Base-by-base conservation (phyloP, 1,284 basidiomycete genomes). In the Papiliotrema laurentii region DNA sequence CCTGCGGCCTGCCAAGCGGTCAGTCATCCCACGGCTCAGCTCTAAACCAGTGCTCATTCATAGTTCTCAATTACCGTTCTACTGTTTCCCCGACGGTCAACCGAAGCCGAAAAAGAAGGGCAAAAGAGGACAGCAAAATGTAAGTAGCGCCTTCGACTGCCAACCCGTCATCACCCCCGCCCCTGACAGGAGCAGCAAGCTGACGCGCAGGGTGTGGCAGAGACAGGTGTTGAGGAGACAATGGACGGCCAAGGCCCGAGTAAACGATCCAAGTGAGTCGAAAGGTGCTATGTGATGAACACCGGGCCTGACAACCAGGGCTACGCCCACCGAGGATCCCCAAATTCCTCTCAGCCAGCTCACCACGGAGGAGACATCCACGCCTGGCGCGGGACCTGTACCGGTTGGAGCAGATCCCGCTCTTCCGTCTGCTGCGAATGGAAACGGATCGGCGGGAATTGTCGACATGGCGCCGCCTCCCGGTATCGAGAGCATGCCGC, bases 1-100 rank as follows among this genome's bases (percentile, higher is more conserved):
- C 41, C 86, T 99, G 19, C 84, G 91, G 45, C 87, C 97, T 69
- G 91, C 97, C 64, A 97, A 85, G 78, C 86, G 84, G 92, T 93
- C 68, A 60, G 81, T 14, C 3, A n/a, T 22, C 22, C 13, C 22
- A 21, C 13, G 5, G 11, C 6, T n/a, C 30, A 9, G 30, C 9
- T 9, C 24, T 24, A 10, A 36, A 11, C 22, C 11, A 33, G 13
- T 11, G n/a, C 31, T 30, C 16, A 19, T 28, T 31, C 30, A 21
- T 47, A 70, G 68, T 37, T 64, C 68, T 13, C 65, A 68, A 26
- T 46, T 72, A 21, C 70, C 70, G 13, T 63, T 53, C 36, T 72
- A 66, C 54, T 63, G 62, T 40, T 71, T 70, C 51, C 67, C 68
- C 9, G 70, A 72, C 43, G 70, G 70, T 4, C 59, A 63, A 33